Conservation (phyloP, 345 rosid genomes). For the Camelina sativa region DNA sequence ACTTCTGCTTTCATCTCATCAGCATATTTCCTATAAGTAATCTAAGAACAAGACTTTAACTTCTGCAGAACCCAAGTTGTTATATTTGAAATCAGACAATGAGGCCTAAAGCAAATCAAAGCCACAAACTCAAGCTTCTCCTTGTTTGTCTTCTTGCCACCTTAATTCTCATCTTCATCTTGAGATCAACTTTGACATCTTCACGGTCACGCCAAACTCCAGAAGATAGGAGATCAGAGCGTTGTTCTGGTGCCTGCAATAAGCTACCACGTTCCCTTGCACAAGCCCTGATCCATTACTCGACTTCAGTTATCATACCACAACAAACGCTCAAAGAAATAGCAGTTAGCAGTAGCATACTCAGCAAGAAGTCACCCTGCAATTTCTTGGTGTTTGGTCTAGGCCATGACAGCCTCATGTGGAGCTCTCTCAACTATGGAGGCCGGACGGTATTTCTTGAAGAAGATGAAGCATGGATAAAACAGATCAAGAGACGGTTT, state of each 20-base stretch:
- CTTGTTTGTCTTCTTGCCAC: constrained; percentile 61
- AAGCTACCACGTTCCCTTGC: constrained; percentile 70
- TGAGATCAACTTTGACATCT: constrained; percentile 62
- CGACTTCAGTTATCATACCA: constrained; percentile 84
- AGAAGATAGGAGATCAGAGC: neutral
- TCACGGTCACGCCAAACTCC: constrained; percentile 39
- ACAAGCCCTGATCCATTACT: constrained; percentile 75
- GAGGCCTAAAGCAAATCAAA: constrained; percentile 68
- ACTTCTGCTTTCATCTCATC: constrained; percentile 19
- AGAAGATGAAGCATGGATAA: constrained; percentile 89
- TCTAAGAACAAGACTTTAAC: constrained; percentile 4
- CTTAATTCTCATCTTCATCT: constrained; percentile 61
- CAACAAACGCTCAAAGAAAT: constrained; percentile 84
- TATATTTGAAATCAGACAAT: constrained; percentile 42
- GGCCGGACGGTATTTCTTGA: constrained; percentile 85
- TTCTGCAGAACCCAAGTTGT: constrained; percentile 3
- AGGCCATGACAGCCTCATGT: constrained; percentile 93
- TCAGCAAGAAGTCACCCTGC: constrained; percentile 79
- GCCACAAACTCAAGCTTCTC: constrained; percentile 62
- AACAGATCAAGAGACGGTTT: constrained; percentile 62
- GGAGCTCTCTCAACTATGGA: constrained; percentile 86
- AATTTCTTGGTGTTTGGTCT: constrained; percentile 92
- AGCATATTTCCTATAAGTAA: constrained; percentile 6
- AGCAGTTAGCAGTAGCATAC: constrained; percentile 56
- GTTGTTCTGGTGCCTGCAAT: constrained; percentile 46